phyloP scores from a whole-genome alignment of 73 alveolate species.

The Blepharisma japonicum region DNA sequence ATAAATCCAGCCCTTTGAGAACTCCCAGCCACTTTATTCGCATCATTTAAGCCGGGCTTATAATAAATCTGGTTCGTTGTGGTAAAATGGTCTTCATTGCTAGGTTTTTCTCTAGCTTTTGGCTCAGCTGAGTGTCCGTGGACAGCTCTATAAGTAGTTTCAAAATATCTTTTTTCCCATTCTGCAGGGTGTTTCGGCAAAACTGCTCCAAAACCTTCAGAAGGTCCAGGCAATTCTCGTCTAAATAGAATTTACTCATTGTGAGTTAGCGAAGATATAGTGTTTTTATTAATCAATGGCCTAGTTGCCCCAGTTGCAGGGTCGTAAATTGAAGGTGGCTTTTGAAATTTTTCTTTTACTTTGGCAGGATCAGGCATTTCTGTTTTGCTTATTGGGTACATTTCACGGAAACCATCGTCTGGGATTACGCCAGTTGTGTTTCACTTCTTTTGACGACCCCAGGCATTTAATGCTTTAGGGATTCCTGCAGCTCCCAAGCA shows the following conservation, averaged over 20 bases:
- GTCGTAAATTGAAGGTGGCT: background rate
- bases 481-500: slow-evolving; percentile 54
- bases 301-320: background rate
- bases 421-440: slow-evolving; percentile 61
- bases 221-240: slow-evolving; percentile 60
- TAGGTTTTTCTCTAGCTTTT: slow-evolving; percentile 28
- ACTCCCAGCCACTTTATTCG: slow-evolving; percentile 18
- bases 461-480: slow-evolving; percentile 47
- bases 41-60: slow-evolving; percentile 3
- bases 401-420: slow-evolving; percentile 59
- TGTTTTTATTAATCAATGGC: slow-evolving; percentile 39
- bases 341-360: slow-evolving; percentile 34
- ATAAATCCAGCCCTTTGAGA: slow-evolving; percentile 33
- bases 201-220: slow-evolving; percentile 64
- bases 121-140: slow-evolving; percentile 36
- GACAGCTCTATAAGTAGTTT: slow-evolving; percentile 46
- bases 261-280: slow-evolving; percentile 51
- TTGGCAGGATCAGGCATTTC: slow-evolving; percentile 52
- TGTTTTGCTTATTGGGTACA: slow-evolving; percentile 36
- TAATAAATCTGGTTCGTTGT: slow-evolving; percentile 20
- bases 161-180: slow-evolving; percentile 44
- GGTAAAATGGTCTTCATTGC: slow-evolving; percentile 8
- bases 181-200: slow-evolving; percentile 41
- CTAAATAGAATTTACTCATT: slow-evolving; percentile 41
- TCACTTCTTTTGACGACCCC: slow-evolving; percentile 48